phyloP scores from a whole-genome alignment of 1,284 basidiomycete genomes.

The Ceratobasidium sp. region DNA sequence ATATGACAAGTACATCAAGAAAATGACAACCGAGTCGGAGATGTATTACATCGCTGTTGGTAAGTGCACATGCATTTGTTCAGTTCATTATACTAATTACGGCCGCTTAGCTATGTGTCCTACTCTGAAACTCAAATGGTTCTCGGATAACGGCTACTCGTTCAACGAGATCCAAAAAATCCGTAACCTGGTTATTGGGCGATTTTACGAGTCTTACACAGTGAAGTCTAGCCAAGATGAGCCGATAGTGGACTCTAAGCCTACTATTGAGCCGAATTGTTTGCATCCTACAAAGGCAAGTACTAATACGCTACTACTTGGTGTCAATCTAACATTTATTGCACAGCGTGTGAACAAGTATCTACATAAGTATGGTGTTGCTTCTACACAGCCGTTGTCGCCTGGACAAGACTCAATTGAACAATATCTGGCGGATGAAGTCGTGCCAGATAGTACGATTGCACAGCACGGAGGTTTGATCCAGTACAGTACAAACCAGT shows the following conservation, averaged over 20 bases:
- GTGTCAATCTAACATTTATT: no score
- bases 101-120: slow-evolving; percentile 9
- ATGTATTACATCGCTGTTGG: slow-evolving; percentile 16
- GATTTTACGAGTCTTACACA: not conserved
- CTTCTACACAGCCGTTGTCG: not conserved
- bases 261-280: not conserved
- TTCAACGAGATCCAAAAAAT: slow-evolving; percentile 4
- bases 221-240: not conserved
- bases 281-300: not conserved
- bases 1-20: slow-evolving; percentile 1
- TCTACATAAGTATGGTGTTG: not conserved
- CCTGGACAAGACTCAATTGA: not conserved
- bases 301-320: not conserved
- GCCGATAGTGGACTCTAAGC: not conserved
- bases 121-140: slow-evolving; percentile 20
- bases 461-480: not conserved
- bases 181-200: not conserved
- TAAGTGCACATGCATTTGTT: no score
- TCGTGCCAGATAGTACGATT: not conserved
- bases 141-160: slow-evolving; percentile 21
- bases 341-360: no score
- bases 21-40: slow-evolving; percentile 11
- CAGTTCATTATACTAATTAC: not conserved
- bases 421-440: not conserved
- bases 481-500: not conserved